Evolutionary conservation across 768 basidiomycete genomes (phyloP).

Genomic region (Pisolithus marmoratus): DNA sequence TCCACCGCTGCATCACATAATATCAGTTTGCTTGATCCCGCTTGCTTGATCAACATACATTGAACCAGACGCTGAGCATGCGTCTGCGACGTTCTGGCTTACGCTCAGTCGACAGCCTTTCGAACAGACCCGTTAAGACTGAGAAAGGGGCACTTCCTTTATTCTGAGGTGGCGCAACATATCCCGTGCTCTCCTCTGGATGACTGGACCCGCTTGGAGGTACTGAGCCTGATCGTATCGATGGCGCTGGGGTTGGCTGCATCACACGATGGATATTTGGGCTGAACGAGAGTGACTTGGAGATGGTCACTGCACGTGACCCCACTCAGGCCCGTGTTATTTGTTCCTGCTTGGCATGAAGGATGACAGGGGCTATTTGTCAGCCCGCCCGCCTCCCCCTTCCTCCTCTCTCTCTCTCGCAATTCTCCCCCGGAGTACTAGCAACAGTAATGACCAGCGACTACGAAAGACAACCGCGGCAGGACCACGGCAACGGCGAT

Average conservation of each 20-base stretch:
- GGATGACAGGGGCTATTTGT: background rate
- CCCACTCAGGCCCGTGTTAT: constrained; percentile 9
- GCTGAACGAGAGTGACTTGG: background rate
- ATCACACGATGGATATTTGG: constrained; percentile 29
- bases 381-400: background rate
- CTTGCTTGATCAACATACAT: constrained; percentile 41
- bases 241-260: constrained; percentile 64
- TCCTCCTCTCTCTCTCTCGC: background rate
- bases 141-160: constrained; percentile 64
- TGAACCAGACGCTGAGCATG: constrained; percentile 73
- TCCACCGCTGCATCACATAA: constrained; percentile 61
- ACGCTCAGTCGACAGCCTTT: constrained; percentile 64
- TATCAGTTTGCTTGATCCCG: constrained; percentile 4
- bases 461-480: constrained; percentile 24
- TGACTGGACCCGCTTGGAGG: constrained; percentile 1
- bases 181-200: constrained; percentile 29
- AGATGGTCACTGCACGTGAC: background rate
- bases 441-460: constrained; percentile 18
- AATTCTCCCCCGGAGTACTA: too few relatives aligned
- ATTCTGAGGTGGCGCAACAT: constrained; percentile 60
- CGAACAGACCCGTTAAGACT: constrained; percentile 66
- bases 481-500: constrained; percentile 32
- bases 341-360: constrained; percentile 11
- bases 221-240: constrained; percentile 51
- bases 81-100: constrained; percentile 71